Base-by-base conservation (phyloP, 2,329 filamentous ascomycete genomes). In the Coniosporium tulheliwenetii region DNA sequence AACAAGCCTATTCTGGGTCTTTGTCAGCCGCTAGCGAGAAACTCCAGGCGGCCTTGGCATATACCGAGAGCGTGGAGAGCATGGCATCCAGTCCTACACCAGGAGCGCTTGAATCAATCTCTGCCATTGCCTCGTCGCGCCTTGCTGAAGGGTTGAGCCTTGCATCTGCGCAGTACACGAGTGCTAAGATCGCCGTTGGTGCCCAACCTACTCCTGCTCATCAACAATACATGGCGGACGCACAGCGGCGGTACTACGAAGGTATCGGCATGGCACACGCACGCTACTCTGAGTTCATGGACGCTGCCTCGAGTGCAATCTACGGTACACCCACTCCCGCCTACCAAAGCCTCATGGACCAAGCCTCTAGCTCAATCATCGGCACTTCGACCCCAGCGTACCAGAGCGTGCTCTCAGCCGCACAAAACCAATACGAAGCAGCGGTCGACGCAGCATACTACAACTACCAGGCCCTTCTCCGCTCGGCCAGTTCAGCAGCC, bases 261-360 rank as follows among this genome's bases (percentile, higher is more conserved):
- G 83, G 79, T 9, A 60, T 91, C 16, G 85, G 85, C 26, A 59
- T 85, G 36, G 85, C 85, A 1, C 81, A 93, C 51, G 83, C 78
- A 36, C 75, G 79, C 32, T 91, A 91, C 57, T 77, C 79, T 5
- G 79, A 79, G 39, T 89, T 91, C 52, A 48, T 91, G 2, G 69
- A 69, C 10, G 77, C 79, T 4, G 84, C 82, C 7, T 85, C 81
- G 8, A 76, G 72, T 31, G 82, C 78, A 14, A 65, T 85, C 34
- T 79, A 75, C 41, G 75, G 75, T 5, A 73, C 75, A 9, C 73
- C 77, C 12, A 78, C 73, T 0, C 70, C 75, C 2, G 75, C 67
- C 1, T 61, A 76, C 39, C 48, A 57, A 38, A 54, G 55, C 40
- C 36, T 55, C 13, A 30, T 38, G 35, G 35, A 41, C 33, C 14